Percentiles rank a stretch among this genome's conserved stretches.
Evolutionary conservation across 192 early-diverging fungal genomes (phyloP).

Genomic region (Coemansia sp.): DNA sequence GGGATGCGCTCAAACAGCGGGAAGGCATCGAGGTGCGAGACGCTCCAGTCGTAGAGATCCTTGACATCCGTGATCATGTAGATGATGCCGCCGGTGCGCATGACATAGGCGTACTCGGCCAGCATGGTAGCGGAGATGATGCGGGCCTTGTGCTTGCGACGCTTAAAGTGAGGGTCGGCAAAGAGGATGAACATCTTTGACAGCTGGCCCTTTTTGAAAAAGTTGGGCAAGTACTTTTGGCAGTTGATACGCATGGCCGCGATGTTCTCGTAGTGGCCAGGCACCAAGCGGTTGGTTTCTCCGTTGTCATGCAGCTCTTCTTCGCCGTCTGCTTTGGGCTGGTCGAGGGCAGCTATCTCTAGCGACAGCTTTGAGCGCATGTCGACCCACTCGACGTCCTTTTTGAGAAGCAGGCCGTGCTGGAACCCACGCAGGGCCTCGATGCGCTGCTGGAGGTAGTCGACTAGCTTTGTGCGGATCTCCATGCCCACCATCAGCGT

Average conservation of each 20-base stretch:
- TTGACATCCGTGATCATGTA: constrained; percentile 97
- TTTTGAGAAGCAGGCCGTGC: constrained; percentile 21
- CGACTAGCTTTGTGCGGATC: constrained; percentile 94
- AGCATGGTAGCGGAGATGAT: constrained; percentile 90
- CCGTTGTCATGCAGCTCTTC: constrained; percentile 56
- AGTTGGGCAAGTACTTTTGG: constrained; percentile 98
- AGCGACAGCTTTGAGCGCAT: constrained; percentile 46
- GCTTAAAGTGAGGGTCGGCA: constrained; percentile 99
- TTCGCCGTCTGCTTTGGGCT: not conserved
- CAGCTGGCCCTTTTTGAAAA: constrained; percentile 95
- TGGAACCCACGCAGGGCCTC: constrained; percentile 77
- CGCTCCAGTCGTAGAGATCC: constrained; percentile 95
- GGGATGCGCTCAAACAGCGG: constrained; percentile 89
- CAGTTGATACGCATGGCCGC: constrained; percentile 98
- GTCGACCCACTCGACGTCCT: constrained; percentile 44
- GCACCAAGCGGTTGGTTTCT: constrained; percentile 49
- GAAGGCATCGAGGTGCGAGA: constrained; percentile 90
- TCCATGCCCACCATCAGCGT: constrained; percentile 99
- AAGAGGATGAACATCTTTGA: constrained; percentile 98
- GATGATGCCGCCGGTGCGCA: constrained; percentile 86
- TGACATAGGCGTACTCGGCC: constrained; percentile 96
- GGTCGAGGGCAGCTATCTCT: constrained; percentile 30
- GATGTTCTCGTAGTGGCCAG: constrained; percentile 92
- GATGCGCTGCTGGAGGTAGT: constrained; percentile 91
- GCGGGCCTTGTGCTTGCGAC: constrained; percentile 96